phyloP scores from a whole-genome alignment of 257 asterid genomes.

The Oldenlandia corymbosa region DNA sequence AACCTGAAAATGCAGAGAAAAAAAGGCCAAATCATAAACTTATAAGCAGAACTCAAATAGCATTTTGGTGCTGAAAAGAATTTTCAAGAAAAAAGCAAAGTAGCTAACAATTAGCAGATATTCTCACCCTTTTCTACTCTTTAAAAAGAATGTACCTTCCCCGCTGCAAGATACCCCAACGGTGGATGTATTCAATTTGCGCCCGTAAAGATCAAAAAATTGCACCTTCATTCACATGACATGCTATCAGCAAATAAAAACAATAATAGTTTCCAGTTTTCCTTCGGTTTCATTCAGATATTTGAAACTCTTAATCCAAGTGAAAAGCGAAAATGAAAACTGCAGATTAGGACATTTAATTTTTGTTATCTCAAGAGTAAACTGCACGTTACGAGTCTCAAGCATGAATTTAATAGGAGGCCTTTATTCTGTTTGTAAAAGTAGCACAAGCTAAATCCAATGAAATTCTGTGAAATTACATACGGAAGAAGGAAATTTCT shows the following conservation, averaged over 20 bases:
- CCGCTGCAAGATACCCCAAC: slow-evolving; percentile 90
- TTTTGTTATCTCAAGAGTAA: neutral
- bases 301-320: neutral
- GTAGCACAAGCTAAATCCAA: neutral
- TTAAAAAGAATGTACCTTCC: slow-evolving; percentile 63
- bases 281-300: neutral
- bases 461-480: neutral
- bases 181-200: slow-evolving; percentile 71
- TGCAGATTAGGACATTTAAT: neutral
- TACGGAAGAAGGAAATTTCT: neutral
- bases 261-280: too few relatives aligned
- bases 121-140: slow-evolving; percentile 64
- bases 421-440: neutral
- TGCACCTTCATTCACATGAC: slow-evolving; percentile 49
- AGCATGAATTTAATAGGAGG: too few relatives aligned
- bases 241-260: neutral
- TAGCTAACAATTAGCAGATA: slow-evolving; percentile 6
- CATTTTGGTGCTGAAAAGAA: too few relatives aligned
- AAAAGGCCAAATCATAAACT: slow-evolving; percentile 3
- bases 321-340: neutral
- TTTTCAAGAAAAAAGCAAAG: slow-evolving; percentile 6
- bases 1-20: slow-evolving; percentile 53
- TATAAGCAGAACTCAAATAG: slow-evolving; percentile 8
- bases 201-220: slow-evolving; percentile 84
- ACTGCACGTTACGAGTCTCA: neutral